phyloP scores from a whole-genome alignment of 495 filamentous ascomycete species.

The Hypomontagnella monticulosa region DNA sequence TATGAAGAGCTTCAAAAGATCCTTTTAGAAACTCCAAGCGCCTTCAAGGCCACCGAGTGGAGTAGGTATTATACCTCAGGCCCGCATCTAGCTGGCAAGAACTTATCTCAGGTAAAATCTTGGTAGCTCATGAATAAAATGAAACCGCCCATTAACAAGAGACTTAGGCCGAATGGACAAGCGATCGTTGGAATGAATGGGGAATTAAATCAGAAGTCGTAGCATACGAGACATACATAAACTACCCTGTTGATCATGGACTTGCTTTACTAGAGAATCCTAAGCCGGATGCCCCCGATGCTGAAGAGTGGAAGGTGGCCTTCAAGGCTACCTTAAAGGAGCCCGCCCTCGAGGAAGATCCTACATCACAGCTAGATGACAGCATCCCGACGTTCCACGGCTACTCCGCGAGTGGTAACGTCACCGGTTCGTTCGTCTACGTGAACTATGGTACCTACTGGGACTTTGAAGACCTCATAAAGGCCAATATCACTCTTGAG shows the following conservation, averaged over 20 bases:
- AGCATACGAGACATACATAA: conserved; percentile 89
- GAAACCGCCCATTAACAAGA: not conserved
- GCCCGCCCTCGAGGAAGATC: conserved; percentile 85
- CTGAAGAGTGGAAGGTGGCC: conserved; percentile 64
- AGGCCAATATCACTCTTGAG: conserved; percentile 76
- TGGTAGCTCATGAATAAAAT: not conserved
- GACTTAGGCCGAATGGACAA: conserved; percentile 83
- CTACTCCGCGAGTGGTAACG: conserved; percentile 91
- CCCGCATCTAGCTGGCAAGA: conserved; percentile 88
- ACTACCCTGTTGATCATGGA: conserved; percentile 84
- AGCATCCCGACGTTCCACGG: conserved; percentile 95
- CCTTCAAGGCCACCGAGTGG: conserved; percentile 78
- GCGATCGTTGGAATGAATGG: conserved; percentile 83
- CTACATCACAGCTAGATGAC: conserved; percentile 74
- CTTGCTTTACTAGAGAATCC: conserved; percentile 76
- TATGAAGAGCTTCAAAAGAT: conserved; percentile 76
- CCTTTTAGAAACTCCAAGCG: conserved; percentile 74
- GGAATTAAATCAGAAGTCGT: conserved; percentile 78
- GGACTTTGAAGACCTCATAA: conserved; percentile 85
- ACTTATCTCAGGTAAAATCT: conserved; percentile 65
- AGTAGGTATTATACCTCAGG: conserved; percentile 91
- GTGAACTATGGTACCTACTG: conserved; percentile 87
- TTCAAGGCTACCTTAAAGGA: conserved; percentile 87
- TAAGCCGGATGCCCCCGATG: conserved; percentile 34
- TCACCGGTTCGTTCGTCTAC: conserved; percentile 80